Percentiles rank a stretch among this genome's conserved stretches.
These are phyloP conservation scores for Heterobasidion occidentale DNA, from an alignment of 1,284 basidiomycete species.

Conservation along the genomic window DNA sequence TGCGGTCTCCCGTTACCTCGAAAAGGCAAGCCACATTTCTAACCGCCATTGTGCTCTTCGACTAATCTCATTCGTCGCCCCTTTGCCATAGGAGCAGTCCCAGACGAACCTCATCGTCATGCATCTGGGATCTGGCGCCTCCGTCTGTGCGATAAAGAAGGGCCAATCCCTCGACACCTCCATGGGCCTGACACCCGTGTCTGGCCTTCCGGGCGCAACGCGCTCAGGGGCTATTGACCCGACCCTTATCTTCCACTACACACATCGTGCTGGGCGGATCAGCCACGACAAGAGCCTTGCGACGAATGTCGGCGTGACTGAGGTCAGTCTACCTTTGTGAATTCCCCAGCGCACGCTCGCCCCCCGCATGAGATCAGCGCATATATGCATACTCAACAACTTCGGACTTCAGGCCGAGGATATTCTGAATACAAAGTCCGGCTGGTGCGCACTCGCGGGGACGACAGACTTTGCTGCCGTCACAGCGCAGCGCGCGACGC, in stretches of 20 bases:
- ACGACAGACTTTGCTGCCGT: constrained; percentile 74
- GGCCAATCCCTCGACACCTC: constrained; percentile 76
- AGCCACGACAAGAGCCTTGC: constrained; percentile 40
- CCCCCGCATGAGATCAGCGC: neutral
- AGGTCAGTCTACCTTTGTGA: constrained; percentile 49
- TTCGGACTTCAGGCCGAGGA: neutral
- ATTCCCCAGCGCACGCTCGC: neutral
- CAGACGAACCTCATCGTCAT: constrained; percentile 65
- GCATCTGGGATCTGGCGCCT: constrained; percentile 83
- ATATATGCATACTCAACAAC: neutral
- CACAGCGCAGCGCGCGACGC: constrained; percentile 23
- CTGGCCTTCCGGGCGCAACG: constrained; percentile 82
- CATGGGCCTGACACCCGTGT: constrained; percentile 76
- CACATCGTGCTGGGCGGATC: constrained; percentile 49
- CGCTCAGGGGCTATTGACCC: constrained; percentile 79
- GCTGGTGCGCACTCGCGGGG: constrained; percentile 71
- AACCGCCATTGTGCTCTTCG: neutral
- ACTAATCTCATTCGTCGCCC: neutral
- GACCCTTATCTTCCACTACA: constrained; percentile 81
- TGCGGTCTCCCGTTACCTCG: constrained; percentile 47
- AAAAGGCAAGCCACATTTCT: constrained; percentile 31
- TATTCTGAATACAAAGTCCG: constrained; percentile 67
- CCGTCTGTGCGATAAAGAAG: constrained; percentile 62
- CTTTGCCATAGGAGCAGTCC: constrained; percentile 25
- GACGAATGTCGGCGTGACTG: constrained; percentile 58